Evolutionary conservation across 805 yeast genomes (phyloP), one percentile per base, ranked within the genome.

Genomic region (Wickerhamomyces ciferrii): DNA sequence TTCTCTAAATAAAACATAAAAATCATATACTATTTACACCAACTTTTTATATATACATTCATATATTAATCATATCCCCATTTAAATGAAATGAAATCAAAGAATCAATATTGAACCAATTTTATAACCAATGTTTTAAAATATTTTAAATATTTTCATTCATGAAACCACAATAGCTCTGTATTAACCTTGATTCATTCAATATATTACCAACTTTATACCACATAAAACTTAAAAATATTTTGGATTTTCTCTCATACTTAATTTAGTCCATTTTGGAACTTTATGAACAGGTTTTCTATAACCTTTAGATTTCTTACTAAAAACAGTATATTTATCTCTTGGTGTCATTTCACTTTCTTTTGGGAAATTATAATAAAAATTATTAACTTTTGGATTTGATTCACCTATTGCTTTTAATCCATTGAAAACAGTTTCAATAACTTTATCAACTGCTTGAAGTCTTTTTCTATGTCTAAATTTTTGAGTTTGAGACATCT

Each of bases 191-290:
- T 24, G 27, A 24, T 24, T 24, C 27, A 24, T 24, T n/a, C n/a
- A n/a, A n/a, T n/a, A n/a, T n/a, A n/a, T n/a, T n/a, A n/a, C n/a
- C n/a, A n/a, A n/a, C n/a, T n/a, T n/a, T n/a, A n/a, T n/a, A n/a
- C n/a, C n/a, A n/a, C n/a, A n/a, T n/a, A 32, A 4, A 17, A 4
- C 21, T 10, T 41, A 57, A 50, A 56, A 59, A 45, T 53, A 48
- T 39, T 58, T 75, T 40, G 97, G 97, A 60, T 87, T 85, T 48
- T 77, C 81, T 71, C 97, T 82, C 65, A 83, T 76, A 9, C 95
- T 79, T 51, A 80, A 63, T 70, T 84, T 89, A 45, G 97, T 90
- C 96, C 96, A 90, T 62, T 90, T 87, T 19, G 97, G 96, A 39
- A 84, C 86, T 65, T 81, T 69, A 61, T 92, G 98, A 23, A 87